Conservation (phyloP, 768 basidiomycete genomes). For the Pleurotus pulmonarius region DNA sequence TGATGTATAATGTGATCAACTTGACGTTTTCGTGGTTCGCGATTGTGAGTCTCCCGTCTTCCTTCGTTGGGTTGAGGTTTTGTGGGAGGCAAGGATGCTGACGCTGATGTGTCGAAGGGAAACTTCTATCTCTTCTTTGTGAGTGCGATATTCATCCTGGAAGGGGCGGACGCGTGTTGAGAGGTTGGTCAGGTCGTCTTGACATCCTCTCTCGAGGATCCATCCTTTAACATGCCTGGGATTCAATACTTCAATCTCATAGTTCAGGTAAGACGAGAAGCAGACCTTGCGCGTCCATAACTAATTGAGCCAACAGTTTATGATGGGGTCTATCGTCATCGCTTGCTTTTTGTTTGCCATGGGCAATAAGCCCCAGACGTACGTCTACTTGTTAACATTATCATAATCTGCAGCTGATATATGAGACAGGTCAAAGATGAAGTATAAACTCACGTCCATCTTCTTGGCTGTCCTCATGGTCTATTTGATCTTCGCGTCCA, state of each 20-base stretch:
- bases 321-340: slow-evolving; percentile 81
- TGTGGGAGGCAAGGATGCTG: background rate
- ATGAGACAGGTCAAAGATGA: slow-evolving; percentile 61
- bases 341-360: slow-evolving; percentile 91
- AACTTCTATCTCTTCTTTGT: slow-evolving; percentile 96
- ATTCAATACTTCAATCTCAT: slow-evolving; percentile 75
- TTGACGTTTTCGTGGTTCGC: slow-evolving; percentile 93
- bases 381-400: slow-evolving; percentile 9
- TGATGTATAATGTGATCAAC: slow-evolving; percentile 83
- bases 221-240: slow-evolving; percentile 56
- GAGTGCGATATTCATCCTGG: slow-evolving; percentile 23
- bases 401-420: background rate
- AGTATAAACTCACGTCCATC: slow-evolving; percentile 79
- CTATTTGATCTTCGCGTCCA: slow-evolving; percentile 81
- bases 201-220: slow-evolving; percentile 82
- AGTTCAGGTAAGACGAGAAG: slow-evolving; percentile 50
- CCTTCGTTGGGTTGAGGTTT: background rate
- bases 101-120: slow-evolving; percentile 43
- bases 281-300: background rate
- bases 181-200: slow-evolving; percentile 61
- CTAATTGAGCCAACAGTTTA: slow-evolving; percentile 46
- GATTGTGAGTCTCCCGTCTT: slow-evolving; percentile 49
- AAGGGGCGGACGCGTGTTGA: background rate
- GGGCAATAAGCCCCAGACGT: slow-evolving; percentile 93
- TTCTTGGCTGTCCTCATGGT: slow-evolving; percentile 74